Evolutionary conservation across 139 green algal species (phyloP).

Genomic region (Volvox africanus): DNA sequence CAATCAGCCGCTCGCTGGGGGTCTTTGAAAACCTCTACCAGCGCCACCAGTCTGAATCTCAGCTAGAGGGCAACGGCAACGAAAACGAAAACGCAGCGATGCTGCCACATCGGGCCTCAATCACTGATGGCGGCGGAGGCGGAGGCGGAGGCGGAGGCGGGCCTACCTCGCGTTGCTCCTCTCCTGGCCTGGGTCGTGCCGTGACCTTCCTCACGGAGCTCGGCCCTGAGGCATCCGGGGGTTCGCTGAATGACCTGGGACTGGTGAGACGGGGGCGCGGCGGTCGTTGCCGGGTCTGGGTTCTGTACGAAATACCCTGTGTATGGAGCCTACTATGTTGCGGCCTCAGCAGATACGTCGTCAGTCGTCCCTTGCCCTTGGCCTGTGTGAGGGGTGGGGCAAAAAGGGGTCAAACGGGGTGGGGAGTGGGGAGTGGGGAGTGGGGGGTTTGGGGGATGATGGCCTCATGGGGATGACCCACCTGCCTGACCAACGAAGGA

Average conservation of each 20-base stretch:
- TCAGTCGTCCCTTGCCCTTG: conserved; percentile 8
- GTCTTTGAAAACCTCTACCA: conserved; percentile 27
- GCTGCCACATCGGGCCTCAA: background rate
- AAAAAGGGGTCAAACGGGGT: no score
- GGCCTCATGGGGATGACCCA: no score
- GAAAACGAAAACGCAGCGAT: no score
- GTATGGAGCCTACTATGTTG: no score
- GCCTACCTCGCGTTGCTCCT: background rate
- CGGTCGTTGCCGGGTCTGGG: background rate
- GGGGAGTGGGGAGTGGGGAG: no score
- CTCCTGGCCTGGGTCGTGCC: background rate
- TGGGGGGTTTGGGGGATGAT: no score
- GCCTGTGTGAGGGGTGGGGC: background rate
- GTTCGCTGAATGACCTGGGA: background rate
- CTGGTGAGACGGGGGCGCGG: background rate
- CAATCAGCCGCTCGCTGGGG: conserved; percentile 31
- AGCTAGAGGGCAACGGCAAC: no score
- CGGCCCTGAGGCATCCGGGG: background rate
- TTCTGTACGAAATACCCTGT: background rate
- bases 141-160: background rate
- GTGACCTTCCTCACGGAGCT: conserved; percentile 3
- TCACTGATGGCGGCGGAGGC: background rate
- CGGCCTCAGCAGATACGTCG: background rate
- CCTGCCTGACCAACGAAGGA: no score
- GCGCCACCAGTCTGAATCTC: background rate